Percentiles rank a stretch among this genome's conserved stretches.
These are phyloP conservation scores for Dioscorea dumetorum DNA, from an alignment of 106 monocot species.

Conservation along the genomic window DNA sequence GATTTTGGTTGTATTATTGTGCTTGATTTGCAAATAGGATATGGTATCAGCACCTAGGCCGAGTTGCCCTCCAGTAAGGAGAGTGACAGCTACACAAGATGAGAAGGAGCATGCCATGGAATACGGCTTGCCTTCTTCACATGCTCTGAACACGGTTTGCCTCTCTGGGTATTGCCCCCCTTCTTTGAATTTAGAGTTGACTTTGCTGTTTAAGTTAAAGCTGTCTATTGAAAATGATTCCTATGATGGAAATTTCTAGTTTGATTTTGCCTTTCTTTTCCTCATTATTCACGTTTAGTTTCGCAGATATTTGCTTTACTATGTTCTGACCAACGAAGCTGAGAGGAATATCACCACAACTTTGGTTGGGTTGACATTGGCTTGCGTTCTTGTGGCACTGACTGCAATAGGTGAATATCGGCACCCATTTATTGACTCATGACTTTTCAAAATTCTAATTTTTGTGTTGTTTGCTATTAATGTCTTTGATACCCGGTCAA, in stretches of 20 bases:
- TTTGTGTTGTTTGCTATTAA: neutral
- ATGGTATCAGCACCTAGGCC: slow-evolving; percentile 78
- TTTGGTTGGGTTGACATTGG: slow-evolving; percentile 28
- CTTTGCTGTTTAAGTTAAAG: neutral
- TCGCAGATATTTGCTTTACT: slow-evolving; percentile 73
- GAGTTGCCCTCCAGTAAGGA: slow-evolving; percentile 82
- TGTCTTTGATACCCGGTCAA: neutral
- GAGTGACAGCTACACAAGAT: slow-evolving; percentile 55
- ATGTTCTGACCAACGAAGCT: slow-evolving; percentile 32
- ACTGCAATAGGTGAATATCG: slow-evolving; percentile 49
- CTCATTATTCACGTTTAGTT: neutral
- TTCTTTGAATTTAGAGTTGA: neutral
- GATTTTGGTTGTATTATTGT: neutral
- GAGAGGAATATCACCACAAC: slow-evolving; percentile 20
- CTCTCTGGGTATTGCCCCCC: slow-evolving; percentile 51
- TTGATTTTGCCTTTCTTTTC: neutral
- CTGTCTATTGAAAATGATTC: neutral
- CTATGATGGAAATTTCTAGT: neutral
- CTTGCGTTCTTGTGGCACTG: slow-evolving; percentile 39
- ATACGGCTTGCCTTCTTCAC: slow-evolving; percentile 85
- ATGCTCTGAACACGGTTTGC: slow-evolving; percentile 81
- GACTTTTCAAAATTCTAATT: neutral
- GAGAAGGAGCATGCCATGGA: slow-evolving; percentile 91
- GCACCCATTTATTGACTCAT: neutral
- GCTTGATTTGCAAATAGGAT: slow-evolving; percentile 37